Evolutionary conservation across 768 basidiomycete species (phyloP).

Genomic region (Wakefieldia striispora): DNA sequence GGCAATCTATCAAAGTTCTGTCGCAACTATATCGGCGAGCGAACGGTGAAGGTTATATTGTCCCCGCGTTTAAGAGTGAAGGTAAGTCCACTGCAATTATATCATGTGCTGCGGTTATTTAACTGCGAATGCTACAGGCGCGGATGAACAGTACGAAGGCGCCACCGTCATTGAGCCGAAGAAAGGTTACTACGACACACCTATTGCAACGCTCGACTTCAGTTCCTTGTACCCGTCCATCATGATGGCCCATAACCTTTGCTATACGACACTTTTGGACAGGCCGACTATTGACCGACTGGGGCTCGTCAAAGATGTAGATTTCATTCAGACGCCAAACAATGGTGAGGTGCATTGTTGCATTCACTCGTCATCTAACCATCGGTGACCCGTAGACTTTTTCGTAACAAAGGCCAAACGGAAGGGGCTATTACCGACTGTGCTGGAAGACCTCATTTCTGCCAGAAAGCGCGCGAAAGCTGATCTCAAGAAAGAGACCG

Average conservation of each 20-base stretch:
- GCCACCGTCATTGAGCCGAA: conserved; percentile 98
- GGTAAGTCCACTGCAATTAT: conserved; percentile 41
- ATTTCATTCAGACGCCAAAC: conserved; percentile 95
- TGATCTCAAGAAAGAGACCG: conserved; percentile 94
- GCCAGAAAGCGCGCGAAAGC: conserved; percentile 94
- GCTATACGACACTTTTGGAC: conserved; percentile 95
- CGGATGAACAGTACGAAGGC: conserved; percentile 97
- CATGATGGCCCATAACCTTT: conserved; percentile 99
- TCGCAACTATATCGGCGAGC: conserved; percentile 95
- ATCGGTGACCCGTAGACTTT: conserved; percentile 54
- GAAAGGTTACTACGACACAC: conserved; percentile 93
- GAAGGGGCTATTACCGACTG: conserved; percentile 88
- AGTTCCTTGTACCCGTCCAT: conserved; percentile 98
- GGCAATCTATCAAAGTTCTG: conserved; percentile 98
- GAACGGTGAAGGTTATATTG: conserved; percentile 85
- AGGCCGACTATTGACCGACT: conserved; percentile 75
- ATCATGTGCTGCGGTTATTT: background rate
- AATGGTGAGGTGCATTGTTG: conserved; percentile 56
- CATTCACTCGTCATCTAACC: background rate
- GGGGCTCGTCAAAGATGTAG: conserved; percentile 73
- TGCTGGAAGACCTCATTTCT: conserved; percentile 90
- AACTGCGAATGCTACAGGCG: conserved; percentile 43
- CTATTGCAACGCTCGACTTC: conserved; percentile 98
- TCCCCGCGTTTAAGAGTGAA: conserved; percentile 84
- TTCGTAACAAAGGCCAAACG: conserved; percentile 73